Base-by-base conservation (phyloP, 2,329 filamentous ascomycete species). In the Diaporthe ampelina region DNA sequence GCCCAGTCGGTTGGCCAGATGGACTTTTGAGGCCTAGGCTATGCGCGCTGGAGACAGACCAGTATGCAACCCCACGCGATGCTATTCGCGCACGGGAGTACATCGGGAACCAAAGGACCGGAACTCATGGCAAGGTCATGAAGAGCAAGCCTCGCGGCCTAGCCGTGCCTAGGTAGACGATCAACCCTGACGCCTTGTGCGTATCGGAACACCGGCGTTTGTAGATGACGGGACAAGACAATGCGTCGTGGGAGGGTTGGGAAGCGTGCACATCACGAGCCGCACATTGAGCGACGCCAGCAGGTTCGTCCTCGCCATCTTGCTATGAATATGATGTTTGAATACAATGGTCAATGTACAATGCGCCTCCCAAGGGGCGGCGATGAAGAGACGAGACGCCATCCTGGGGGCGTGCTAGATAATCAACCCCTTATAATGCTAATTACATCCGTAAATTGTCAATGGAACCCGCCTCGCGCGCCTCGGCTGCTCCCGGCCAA, bases 301-400 rank as follows among this genome's bases (percentile, higher is more conserved):
- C 4, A 26, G 15, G 32, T 32, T 21, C 4, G 26, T 21, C 21
- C 2, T 68, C 11, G 24, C 9, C 35, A 54, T 37, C 2, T 68
- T 26, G 35, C 9, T 52, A 54, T 37, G 32, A 52, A 54, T 40
- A 52, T 48, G 29, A 40, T n/a, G 48, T 40, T 17, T 26, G 29
- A 37, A 40, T 68, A 50, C 45, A 54, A 29, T 26, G 40, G 45
- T 54, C 45, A 35, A 68, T 24, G n/a, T 40, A 68, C 48, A 68
- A 29, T 37, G 48, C 48, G 63, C 21, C 48, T 40, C 48, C 48
- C 1, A 24, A 15, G 48, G 63, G 63, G 58, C 21, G 21, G 48
- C 48, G 29, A 37, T 32, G 43, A 67, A 67, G 26, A 17, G 32
- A 68, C 40, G 32, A 45, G 24, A 32, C 17, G n/a, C 45, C 45